Base-by-base conservation (phyloP, 805 yeast species). In the Saccharomycopsis lassenensis region DNA sequence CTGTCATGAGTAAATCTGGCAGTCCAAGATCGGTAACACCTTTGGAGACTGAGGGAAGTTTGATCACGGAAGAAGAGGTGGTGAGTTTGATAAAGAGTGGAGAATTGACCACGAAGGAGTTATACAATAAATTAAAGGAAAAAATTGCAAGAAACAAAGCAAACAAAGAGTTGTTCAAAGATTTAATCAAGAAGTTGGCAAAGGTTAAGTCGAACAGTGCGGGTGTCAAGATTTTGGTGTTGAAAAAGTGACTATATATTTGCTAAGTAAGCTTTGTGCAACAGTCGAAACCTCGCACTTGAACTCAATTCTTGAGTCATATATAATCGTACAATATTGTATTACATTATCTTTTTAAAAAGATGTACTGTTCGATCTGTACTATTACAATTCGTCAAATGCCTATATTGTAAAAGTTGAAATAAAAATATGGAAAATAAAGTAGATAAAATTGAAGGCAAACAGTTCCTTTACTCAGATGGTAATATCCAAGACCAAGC, bases 401-500 rank as follows among this genome's bases (percentile, higher is more conserved):
- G n/a, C n/a, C n/a, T n/a, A n/a, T n/a, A 21, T 8, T 8, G 7
- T 16, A 28, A n/a, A 14, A 18, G 12, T 11, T 15, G 29, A n/a
- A 35, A 21, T 11, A 22, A 29, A 17, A 28, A 35, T 6, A 20
- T 5, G 23, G n/a, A 22, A 31, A 21, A n/a, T 7, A 11, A 29
- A 15, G 4, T 5, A 29, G 21, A 15, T 29, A 15, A 29, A 29
- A 16, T 29, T 22, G 19, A 31, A 19, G 23, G 23, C 19, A 19
- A 31, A 31, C 21, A 21, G 27, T 19, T n/a, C n/a, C n/a, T n/a
- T n/a, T n/a, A n/a, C n/a, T 35, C 50, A 67, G 36, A 69, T 50
- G 46, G 73, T 72, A 36, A 85, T 84, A 58, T 89, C 95, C 49
- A 91, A 68, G 31, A 89, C 89, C 46, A 77, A 58, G 24, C 86